Percentiles rank a stretch among this genome's conserved stretches.
phyloP scores from a whole-genome alignment of 768 basidiomycete species.

The Porphyrellus cyaneotinctus region DNA sequence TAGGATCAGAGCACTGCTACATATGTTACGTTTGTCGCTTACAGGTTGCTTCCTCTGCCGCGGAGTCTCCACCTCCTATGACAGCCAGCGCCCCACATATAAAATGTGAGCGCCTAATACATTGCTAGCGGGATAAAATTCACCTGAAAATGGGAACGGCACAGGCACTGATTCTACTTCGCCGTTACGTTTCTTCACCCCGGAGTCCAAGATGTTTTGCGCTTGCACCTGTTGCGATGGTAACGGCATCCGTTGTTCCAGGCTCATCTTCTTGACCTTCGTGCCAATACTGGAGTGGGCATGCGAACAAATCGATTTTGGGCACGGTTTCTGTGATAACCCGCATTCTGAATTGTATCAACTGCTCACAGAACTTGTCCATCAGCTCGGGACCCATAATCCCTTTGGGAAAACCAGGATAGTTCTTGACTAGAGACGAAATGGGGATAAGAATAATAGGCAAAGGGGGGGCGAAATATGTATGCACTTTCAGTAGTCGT shows the following conservation, averaged over 20 bases:
- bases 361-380: constrained; percentile 98
- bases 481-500: constrained; percentile 88
- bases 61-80: constrained; percentile 97
- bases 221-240: constrained; percentile 95
- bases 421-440: constrained; percentile 72
- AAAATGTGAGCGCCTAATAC: background rate
- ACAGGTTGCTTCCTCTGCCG: constrained; percentile 98
- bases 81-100: constrained; percentile 62
- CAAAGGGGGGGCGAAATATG: background rate
- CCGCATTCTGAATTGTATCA: constrained; percentile 86
- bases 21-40: constrained; percentile 24
- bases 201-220: constrained; percentile 88
- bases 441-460: background rate
- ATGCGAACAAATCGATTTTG: constrained; percentile 85
- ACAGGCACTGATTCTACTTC: constrained; percentile 96
- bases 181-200: constrained; percentile 96
- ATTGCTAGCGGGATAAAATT: constrained; percentile 2
- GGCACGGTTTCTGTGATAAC: constrained; percentile 99
- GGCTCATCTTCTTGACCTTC: constrained; percentile 84
- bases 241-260: constrained; percentile 90
- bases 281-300: constrained; percentile 98
- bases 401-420: constrained; percentile 93
- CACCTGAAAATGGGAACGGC: constrained; percentile 97
- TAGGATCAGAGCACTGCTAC: background rate
- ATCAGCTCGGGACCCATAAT: constrained; percentile 95